Conservation (phyloP, 2,329 filamentous ascomycete species). For the Pseudogymnoascus sp. region DNA sequence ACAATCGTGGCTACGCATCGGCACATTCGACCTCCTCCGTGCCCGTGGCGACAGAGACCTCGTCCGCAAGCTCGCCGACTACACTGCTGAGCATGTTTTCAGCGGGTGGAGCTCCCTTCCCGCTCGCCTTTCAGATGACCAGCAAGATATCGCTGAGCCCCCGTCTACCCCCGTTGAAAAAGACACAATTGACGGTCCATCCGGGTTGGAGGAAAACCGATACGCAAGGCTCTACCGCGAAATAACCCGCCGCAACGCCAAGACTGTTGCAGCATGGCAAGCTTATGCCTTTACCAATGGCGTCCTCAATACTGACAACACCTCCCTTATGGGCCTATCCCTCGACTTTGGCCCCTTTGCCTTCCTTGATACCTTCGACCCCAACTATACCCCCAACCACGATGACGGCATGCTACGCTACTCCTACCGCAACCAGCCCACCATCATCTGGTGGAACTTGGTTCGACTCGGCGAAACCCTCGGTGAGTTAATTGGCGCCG, state of each 20-base stretch:
- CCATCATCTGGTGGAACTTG: slow-evolving; percentile 97
- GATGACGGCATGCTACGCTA: slow-evolving; percentile 85
- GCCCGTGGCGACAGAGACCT: slow-evolving; percentile 69
- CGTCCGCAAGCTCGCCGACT: slow-evolving; percentile 67
- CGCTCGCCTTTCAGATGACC: slow-evolving; percentile 42
- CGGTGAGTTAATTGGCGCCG: slow-evolving; percentile 79
- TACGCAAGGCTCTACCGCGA: slow-evolving; percentile 83
- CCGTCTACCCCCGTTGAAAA: slow-evolving; percentile 40
- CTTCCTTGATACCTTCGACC: slow-evolving; percentile 96
- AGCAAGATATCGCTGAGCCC: slow-evolving; percentile 37
- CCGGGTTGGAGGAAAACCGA: slow-evolving; percentile 68
- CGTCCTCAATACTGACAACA: slow-evolving; percentile 96
- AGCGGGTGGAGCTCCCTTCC: slow-evolving; percentile 81
- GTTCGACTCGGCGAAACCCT: slow-evolving; percentile 83
- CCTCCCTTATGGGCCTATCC: slow-evolving; percentile 77
- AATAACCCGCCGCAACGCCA: slow-evolving; percentile 75
- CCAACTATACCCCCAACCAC: slow-evolving; percentile 90
- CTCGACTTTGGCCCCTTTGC: slow-evolving; percentile 96
- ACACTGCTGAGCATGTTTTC: slow-evolving; percentile 80
- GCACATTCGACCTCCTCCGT: slow-evolving; percentile 90
- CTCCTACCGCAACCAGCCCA: slow-evolving; percentile 87
- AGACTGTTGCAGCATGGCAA: slow-evolving; percentile 88
- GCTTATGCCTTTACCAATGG: slow-evolving; percentile 99
- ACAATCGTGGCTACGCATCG: slow-evolving; percentile 81
- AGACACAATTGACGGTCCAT: slow-evolving; percentile 56